These are phyloP conservation scores for Aspergillus fijiensis DNA, from an alignment of 2,329 filamentous ascomycete genomes.

Conservation along the genomic window DNA sequence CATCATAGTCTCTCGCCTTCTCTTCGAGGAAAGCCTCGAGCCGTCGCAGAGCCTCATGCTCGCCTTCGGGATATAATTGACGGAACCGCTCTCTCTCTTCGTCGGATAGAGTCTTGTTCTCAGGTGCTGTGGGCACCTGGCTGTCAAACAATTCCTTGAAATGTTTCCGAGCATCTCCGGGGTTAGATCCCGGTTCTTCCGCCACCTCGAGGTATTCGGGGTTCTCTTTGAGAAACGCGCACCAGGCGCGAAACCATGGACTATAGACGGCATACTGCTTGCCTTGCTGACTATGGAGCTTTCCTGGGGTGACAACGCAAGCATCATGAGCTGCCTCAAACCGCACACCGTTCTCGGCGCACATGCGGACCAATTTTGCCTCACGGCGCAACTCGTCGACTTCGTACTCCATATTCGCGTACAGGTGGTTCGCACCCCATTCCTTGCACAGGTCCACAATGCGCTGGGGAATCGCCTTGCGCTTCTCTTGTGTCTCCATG, in stretches of 20 bases:
- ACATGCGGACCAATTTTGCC: conserved; percentile 60
- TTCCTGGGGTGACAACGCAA: conserved; percentile 75
- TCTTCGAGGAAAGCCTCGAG: conserved; percentile 67
- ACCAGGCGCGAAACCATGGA: conserved; percentile 79
- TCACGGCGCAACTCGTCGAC: conserved; percentile 85
- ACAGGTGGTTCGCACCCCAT: conserved; percentile 75
- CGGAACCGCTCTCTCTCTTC: conserved; percentile 60
- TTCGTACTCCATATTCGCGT: conserved; percentile 85
- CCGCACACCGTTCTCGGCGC: conserved; percentile 63
- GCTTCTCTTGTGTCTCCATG: conserved; percentile 67
- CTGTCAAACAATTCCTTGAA: conserved; percentile 61
- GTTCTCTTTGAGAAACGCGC: conserved; percentile 69
- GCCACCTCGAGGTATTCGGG: conserved; percentile 64
- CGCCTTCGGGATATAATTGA: conserved; percentile 70
- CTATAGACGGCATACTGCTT: conserved; percentile 82
- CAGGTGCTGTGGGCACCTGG: conserved; percentile 61
- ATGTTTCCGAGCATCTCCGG: conserved; percentile 45
- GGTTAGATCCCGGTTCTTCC: conserved; percentile 59
- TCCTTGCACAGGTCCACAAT: conserved; percentile 65
- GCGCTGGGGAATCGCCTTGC: conserved; percentile 60
- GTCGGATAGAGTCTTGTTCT: conserved; percentile 59
- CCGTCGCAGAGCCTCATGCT: conserved; percentile 66
- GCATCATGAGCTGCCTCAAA: conserved; percentile 77
- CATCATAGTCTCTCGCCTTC: conserved; percentile 61
- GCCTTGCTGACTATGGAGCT: conserved; percentile 64